A percentile compares a stretch with the other conserved stretches of the same genome.
phyloP scores from a whole-genome alignment of 2,329 filamentous ascomycete genomes.

The Diplodia seriata region DNA sequence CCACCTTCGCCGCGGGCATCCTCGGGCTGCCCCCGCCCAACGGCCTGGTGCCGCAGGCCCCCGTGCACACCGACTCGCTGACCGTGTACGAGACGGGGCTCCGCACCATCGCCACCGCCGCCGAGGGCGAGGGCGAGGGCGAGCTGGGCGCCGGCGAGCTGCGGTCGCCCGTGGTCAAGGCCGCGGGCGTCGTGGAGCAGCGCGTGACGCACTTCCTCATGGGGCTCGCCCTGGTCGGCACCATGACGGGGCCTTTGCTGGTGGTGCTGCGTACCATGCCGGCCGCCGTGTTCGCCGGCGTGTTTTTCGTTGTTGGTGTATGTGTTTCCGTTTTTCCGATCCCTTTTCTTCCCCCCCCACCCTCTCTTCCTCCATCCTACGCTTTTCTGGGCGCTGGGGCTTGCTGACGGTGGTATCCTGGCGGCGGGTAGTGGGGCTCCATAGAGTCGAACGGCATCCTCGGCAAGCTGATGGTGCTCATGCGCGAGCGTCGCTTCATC shows the following conservation, averaged over 20 bases:
- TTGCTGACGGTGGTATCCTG: conserved; percentile 14
- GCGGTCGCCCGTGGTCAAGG: conserved; percentile 52
- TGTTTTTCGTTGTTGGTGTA: conserved; percentile 64
- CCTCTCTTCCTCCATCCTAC: background rate
- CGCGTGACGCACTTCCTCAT: conserved; percentile 62
- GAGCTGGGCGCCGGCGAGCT: no score
- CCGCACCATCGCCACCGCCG: conserved; percentile 48
- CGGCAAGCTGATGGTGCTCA: conserved; percentile 56
- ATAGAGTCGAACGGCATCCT: conserved; percentile 57
- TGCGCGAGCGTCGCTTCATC: conserved; percentile 56
- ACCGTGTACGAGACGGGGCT: conserved; percentile 47
- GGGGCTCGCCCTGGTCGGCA: conserved; percentile 60
- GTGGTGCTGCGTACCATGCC: conserved; percentile 60
- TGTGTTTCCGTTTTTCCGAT: background rate
- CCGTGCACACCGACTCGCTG: conserved; percentile 63
- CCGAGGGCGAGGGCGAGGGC: conserved; percentile 49
- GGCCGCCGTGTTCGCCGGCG: conserved; percentile 58
- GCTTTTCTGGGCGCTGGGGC: background rate
- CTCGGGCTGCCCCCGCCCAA: conserved; percentile 62
- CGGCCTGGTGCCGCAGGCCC: conserved; percentile 62
- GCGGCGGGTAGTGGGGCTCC: conserved; percentile 51
- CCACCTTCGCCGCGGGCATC: conserved; percentile 59
- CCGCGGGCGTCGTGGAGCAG: conserved; percentile 59
- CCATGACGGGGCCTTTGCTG: conserved; percentile 62
- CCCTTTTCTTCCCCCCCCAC: background rate